A percentile compares a stretch with the other conserved stretches of the same genome.
Conservation (phyloP, 345 rosid genomes). For the Cardamine resedifolia region DNA sequence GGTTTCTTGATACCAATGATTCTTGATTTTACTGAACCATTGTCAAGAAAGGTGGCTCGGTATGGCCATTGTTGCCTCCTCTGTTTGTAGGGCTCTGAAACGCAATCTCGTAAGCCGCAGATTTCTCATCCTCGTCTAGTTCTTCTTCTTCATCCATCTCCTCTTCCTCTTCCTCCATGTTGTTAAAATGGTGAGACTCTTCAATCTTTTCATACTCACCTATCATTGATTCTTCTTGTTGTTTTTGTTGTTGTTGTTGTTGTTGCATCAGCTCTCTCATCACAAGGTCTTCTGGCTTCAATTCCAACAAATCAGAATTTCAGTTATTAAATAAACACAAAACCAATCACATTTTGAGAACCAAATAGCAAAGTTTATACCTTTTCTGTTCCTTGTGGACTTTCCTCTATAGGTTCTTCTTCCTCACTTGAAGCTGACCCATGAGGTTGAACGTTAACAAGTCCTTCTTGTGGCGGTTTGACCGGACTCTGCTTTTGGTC, state of each 20-base stretch:
- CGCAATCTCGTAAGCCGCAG: slow-evolving; percentile 55
- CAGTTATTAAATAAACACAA: slow-evolving; percentile 38
- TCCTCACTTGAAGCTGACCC: slow-evolving; percentile 33
- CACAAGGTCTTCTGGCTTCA: slow-evolving; percentile 88
- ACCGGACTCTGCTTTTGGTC: slow-evolving; percentile 29
- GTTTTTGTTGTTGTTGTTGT: slow-evolving; percentile 41
- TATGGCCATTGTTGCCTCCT: slow-evolving; percentile 54
- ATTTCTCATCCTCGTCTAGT: slow-evolving; percentile 49
- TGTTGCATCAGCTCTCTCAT: slow-evolving; percentile 60
- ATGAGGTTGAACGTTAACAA: slow-evolving; percentile 25
- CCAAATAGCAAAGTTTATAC: slow-evolving; percentile 37
- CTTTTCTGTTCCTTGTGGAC: slow-evolving; percentile 40
- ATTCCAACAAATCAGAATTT: slow-evolving; percentile 42
- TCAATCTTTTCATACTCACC: slow-evolving; percentile 52
- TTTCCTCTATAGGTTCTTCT: slow-evolving; percentile 33
- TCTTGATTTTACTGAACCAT: slow-evolving; percentile 52
- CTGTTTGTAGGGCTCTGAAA: slow-evolving; percentile 52
- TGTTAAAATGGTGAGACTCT: slow-evolving; percentile 42
- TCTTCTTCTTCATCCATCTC: slow-evolving; percentile 50
- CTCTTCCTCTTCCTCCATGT: slow-evolving; percentile 40
- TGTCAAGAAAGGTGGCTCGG: slow-evolving; percentile 54
- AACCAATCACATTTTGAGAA: not conserved
- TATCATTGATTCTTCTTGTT: slow-evolving; percentile 40
- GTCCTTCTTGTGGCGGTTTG: slow-evolving; percentile 42
- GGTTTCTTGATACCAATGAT: slow-evolving; percentile 9